phyloP scores from a whole-genome alignment of 2,329 filamentous ascomycete genomes.

The Pyricularia sp. region DNA sequence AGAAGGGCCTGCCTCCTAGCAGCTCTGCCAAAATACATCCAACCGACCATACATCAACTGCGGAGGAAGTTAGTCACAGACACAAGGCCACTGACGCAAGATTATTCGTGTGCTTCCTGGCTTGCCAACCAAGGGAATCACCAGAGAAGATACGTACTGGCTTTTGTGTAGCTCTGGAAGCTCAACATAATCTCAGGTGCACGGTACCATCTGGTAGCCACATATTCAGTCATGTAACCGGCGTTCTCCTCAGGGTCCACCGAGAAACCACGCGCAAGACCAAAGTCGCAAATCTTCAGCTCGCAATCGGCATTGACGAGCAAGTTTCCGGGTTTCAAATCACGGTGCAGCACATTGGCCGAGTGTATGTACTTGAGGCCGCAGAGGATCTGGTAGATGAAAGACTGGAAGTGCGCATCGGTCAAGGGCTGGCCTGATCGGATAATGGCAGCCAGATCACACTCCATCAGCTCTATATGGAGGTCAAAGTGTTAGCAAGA shows the following conservation, averaged over 20 bases:
- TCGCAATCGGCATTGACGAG: conserved; percentile 98
- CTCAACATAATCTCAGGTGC: conserved; percentile 99
- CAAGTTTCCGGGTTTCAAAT: conserved; percentile 93
- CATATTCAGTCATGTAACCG: conserved; percentile 99
- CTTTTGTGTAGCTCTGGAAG: conserved; percentile 99
- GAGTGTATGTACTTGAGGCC: conserved; percentile 99
- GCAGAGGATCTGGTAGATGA: conserved; percentile 99
- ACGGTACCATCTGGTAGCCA: conserved; percentile 90
- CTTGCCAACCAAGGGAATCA: not conserved
- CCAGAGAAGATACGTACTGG: conserved; percentile 59
- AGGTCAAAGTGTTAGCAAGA: conserved; percentile 8
- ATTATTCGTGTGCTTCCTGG: not conserved
- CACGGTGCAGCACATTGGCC: conserved; percentile 92
- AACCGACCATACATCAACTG: conserved; percentile 98
- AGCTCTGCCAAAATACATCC: conserved; percentile 96
- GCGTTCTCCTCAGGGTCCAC: conserved; percentile 97
- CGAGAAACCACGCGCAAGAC: conserved; percentile 90
- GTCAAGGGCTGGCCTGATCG: conserved; percentile 93
- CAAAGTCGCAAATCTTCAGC: conserved; percentile 98
- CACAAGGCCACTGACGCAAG: not conserved
- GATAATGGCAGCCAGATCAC: conserved; percentile 95
- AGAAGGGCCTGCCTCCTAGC: conserved; percentile 92
- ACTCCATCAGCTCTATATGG: conserved; percentile 87
- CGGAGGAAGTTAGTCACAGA: not conserved
- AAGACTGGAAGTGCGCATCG: conserved; percentile 98